Conservation (phyloP, 2,329 filamentous ascomycete species). For the Colletotrichum abscissum region DNA sequence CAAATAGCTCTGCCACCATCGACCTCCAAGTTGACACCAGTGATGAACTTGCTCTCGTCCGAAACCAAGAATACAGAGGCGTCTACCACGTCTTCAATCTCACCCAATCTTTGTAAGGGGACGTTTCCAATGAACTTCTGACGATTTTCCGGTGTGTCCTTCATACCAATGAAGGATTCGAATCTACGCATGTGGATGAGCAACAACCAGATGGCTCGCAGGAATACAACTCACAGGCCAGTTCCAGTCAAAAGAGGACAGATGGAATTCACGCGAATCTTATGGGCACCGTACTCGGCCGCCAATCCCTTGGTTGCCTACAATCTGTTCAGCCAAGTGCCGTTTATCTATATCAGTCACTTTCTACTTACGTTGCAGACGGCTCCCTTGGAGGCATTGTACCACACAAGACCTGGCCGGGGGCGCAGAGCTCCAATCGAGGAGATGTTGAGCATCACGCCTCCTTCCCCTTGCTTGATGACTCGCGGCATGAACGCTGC, state of each 20-base stretch:
- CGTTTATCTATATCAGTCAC: not conserved
- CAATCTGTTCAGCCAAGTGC: not conserved
- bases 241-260: constrained; percentile 77
- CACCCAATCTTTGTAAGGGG: constrained; percentile 42
- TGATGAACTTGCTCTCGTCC: constrained; percentile 78
- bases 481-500: constrained; percentile 57
- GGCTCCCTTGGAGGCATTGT: constrained; percentile 76
- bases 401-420: constrained; percentile 74
- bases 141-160: constrained; percentile 71
- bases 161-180: constrained; percentile 67
- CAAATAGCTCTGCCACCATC: constrained; percentile 27
- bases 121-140: constrained; percentile 44
- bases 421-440: constrained; percentile 78
- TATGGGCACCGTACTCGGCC: constrained; percentile 77
- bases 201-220: not conserved
- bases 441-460: constrained; percentile 81
- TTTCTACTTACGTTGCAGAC: constrained; percentile 57
- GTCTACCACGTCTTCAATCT: constrained; percentile 76
- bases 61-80: constrained; percentile 77
- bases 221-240: constrained; percentile 57
- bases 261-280: constrained; percentile 80
- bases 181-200: not conserved
- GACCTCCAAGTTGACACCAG: constrained; percentile 75
- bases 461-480: constrained; percentile 74
- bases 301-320: constrained; percentile 68